phyloP scores from a whole-genome alignment of 208 protist genomes.

The Crithidia thermophila region DNA sequence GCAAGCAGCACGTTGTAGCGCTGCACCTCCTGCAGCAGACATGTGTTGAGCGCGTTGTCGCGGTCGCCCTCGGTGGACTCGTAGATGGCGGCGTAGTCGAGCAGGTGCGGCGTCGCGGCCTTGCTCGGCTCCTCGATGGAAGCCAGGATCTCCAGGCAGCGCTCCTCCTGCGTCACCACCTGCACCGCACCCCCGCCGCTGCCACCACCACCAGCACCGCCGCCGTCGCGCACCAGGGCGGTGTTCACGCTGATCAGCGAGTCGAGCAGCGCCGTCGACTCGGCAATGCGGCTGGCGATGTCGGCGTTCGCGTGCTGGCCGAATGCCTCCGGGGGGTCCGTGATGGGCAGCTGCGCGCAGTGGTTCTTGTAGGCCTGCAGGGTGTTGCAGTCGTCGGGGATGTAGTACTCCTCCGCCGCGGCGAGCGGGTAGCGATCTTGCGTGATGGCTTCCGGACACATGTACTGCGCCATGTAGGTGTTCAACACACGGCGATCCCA shows the following conservation, averaged over 20 bases:
- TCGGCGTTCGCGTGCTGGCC: constrained; percentile 99
- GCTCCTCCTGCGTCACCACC: constrained; percentile 74
- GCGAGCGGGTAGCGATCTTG: constrained; percentile 90
- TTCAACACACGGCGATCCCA: constrained; percentile 97
- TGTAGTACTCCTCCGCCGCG: constrained; percentile 85
- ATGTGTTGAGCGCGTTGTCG: constrained; percentile 95
- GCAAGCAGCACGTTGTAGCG: constrained; percentile 96
- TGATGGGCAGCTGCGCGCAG: constrained; percentile 92
- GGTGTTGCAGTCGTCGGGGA: constrained; percentile 89
- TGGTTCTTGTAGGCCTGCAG: constrained; percentile 94
- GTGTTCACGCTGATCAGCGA: constrained; percentile 93
- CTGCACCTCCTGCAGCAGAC: constrained; percentile 98
- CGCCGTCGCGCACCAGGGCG: constrained; percentile 74
- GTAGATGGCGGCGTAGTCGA: constrained; percentile 92
- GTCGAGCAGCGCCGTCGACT: constrained; percentile 93
- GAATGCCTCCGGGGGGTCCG: constrained; percentile 97
- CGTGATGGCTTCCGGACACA: constrained; percentile 82
- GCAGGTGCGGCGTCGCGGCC: constrained; percentile 69
- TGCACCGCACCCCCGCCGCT: constrained; percentile 34
- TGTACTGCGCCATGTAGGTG: constrained; percentile 97
- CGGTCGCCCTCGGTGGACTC: constrained; percentile 91
- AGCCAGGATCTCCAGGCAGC: constrained; percentile 87
- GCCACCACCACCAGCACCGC: constrained; percentile 35
- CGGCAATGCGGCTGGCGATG: constrained; percentile 96
- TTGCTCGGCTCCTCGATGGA: constrained; percentile 89